Conservation (phyloP, 305 asterid genomes). For the Fraxinus velutina region DNA sequence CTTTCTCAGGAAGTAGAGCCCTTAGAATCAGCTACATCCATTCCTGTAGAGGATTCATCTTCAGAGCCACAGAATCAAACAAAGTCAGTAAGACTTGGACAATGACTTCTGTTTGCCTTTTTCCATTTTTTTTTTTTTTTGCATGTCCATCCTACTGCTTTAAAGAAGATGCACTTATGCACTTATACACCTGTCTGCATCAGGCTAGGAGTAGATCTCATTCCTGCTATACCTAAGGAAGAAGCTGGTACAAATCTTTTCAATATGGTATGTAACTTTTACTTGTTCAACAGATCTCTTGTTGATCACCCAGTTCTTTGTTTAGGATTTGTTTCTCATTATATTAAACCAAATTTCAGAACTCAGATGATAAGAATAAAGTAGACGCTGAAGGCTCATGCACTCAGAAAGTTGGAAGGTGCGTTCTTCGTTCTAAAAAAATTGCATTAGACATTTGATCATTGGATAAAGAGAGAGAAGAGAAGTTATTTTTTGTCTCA, state of each 20-base stretch:
- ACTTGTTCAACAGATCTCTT: background rate
- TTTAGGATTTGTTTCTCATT: background rate
- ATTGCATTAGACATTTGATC: background rate
- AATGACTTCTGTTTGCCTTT: background rate
- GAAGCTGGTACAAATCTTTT: conserved; percentile 23
- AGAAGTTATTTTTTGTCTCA: background rate
- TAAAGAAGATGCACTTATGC: background rate
- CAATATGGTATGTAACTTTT: background rate
- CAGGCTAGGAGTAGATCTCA: conserved; percentile 23
- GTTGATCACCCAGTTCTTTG: background rate
- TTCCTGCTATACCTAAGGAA: conserved; percentile 26
- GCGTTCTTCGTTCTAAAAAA: conserved; percentile 20
- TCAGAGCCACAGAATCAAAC: conserved; percentile 29
- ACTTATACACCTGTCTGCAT: background rate
- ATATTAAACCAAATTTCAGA: conserved; percentile 18
- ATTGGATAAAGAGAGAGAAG: background rate
- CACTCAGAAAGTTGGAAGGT: conserved; percentile 30
- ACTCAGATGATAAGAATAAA: conserved; percentile 22
- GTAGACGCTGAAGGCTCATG: conserved; percentile 17
- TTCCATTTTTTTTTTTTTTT: background rate
- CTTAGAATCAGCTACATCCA: conserved; percentile 27
- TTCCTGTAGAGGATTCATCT: conserved; percentile 30
- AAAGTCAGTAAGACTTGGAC: conserved; percentile 24
- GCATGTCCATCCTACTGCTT: background rate
- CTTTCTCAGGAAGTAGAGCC: conserved; percentile 14